Evolutionary conservation across 2,329 filamentous ascomycete species (phyloP).

Genomic region (Colletotrichum spinosum): DNA sequence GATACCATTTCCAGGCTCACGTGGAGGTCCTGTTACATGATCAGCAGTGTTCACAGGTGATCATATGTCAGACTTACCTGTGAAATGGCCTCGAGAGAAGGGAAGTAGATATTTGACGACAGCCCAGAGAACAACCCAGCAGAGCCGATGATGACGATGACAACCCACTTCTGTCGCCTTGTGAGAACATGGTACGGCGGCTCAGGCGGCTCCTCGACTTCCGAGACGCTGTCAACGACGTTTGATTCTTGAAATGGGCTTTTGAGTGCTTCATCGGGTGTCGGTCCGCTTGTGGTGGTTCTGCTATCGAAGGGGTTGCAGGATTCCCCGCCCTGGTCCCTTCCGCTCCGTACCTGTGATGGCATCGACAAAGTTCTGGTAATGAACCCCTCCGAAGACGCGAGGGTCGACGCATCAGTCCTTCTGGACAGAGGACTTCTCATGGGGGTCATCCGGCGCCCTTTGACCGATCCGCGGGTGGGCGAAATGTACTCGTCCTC

Average conservation of each 20-base stretch:
- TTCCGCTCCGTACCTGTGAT: neutral
- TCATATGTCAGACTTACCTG: conserved; percentile 37
- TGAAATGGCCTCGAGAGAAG: conserved; percentile 54
- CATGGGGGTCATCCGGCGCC: neutral
- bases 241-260: neutral
- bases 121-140: conserved; percentile 65
- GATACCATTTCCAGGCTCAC: conserved; percentile 47
- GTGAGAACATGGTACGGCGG: conserved; percentile 50
- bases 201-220: neutral
- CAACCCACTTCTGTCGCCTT: conserved; percentile 53
- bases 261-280: conserved; percentile 20
- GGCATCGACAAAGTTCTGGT: conserved; percentile 7
- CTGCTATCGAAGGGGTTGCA: conserved; percentile 9
- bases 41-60: neutral
- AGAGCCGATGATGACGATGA: conserved; percentile 60
- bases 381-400: neutral
- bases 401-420: neutral
- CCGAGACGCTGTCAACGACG: neutral
- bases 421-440: neutral
- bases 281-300: neutral
- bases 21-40: conserved; percentile 41
- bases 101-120: conserved; percentile 64
- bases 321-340: neutral
- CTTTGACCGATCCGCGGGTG: neutral
- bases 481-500: conserved; percentile 11